Base-by-base conservation (phyloP, 805 yeast species). In the Candida orba region DNA sequence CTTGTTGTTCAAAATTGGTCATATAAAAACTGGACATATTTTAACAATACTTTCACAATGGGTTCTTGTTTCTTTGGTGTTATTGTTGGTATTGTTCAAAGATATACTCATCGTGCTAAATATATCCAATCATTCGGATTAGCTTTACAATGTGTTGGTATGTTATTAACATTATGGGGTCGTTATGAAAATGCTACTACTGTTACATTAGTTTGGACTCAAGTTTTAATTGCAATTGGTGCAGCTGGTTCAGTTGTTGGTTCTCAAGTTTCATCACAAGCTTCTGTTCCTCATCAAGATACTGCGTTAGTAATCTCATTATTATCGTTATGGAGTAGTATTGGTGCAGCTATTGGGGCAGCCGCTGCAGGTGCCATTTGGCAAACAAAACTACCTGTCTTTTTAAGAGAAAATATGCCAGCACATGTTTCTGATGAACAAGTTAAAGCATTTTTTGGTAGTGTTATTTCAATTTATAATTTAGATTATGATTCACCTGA, bases 301-400 rank as follows among this genome's bases (percentile, higher is more conserved):
- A 56, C 65, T 46, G 64, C 72, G 15, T 52, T 62, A 47, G 60
- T 62, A 42, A 62, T 68, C 34, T 58, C 70, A 1, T 41, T 68
- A 27, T 47, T 67, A 32, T 54, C 59, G 31, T 51, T 67, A 36
- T 61, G 58, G 52, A 49, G 62, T 6, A 47, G 54, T 18, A 58
- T 67, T 43, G 73, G 71, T 40, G 56, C 58, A 37, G 63, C 69
- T 20, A 56, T 67, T 40, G 73, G 71, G 33, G 36, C 51, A 34
- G 67, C 72, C 8, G 58, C 66, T 37, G 52, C 65, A n/a, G 64
- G 62, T 46, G 65, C 70, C n/a, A 56, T 69, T 34, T 62, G 63
- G 59, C 46, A 55, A 43, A 50, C 58, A 7, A 64, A 64, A 46
- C 41, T 66, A 45, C 66, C 65, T 8, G 47, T n/a, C 5, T 52